Percentiles rank a stretch among this genome's conserved stretches.
phyloP scores from a whole-genome alignment of 2,329 filamentous ascomycete genomes.

The Talaromyces sp. region DNA sequence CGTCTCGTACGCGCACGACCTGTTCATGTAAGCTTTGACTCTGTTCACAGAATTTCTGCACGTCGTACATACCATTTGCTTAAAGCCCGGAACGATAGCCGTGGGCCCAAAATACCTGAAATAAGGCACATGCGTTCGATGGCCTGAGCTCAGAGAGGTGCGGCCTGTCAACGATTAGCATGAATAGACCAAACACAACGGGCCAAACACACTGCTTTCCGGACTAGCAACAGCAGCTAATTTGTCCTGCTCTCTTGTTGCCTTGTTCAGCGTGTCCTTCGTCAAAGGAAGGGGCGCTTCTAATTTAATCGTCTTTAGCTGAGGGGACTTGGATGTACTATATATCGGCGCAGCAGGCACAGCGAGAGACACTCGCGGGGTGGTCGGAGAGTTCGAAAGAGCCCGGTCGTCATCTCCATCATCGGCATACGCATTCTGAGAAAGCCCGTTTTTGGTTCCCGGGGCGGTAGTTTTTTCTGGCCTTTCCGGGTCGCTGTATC shows the following conservation, averaged over 20 bases:
- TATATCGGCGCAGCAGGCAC: constrained; percentile 11
- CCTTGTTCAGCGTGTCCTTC: constrained; percentile 15
- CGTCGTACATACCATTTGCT: constrained; percentile 77
- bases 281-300: constrained; percentile 16
- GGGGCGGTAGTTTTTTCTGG: constrained; percentile 27
- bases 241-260: constrained; percentile 23
- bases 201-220: constrained; percentile 34
- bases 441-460: constrained; percentile 20
- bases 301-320: constrained; percentile 20
- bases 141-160: constrained; percentile 36
- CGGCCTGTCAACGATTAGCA: constrained; percentile 27
- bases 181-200: neutral
- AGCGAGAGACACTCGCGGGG: constrained; percentile 15
- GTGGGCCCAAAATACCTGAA: constrained; percentile 89
- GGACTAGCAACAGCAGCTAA: constrained; percentile 29
- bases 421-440: constrained; percentile 21
- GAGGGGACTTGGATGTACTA: constrained; percentile 21
- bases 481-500: constrained; percentile 55
- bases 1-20: constrained; percentile 56
- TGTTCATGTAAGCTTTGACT: constrained; percentile 37
- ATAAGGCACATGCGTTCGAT: constrained; percentile 64
- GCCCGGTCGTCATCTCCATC: constrained; percentile 16
- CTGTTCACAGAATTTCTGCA: neutral
- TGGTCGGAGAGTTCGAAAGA: constrained; percentile 19
- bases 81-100: constrained; percentile 85